Evolutionary conservation across 1,139 yeast genomes (phyloP).

Genomic region (Yamadazyma diddensiae): DNA sequence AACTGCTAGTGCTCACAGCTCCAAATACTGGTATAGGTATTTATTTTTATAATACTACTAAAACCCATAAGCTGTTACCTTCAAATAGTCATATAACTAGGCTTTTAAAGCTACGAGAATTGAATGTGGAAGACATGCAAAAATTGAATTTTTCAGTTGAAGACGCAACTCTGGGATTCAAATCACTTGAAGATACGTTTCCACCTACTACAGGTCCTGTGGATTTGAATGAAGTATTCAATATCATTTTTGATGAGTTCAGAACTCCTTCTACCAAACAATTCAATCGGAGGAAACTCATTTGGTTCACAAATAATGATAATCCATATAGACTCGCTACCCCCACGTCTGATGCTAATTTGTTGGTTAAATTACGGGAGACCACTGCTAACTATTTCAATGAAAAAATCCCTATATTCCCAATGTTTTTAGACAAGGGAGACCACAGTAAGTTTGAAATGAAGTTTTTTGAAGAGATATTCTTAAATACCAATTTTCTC

Average conservation of each 20-base stretch:
- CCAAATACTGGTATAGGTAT: constrained; percentile 69
- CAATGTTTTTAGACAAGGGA: constrained; percentile 54
- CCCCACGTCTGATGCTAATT: neutral
- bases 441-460: constrained; percentile 40
- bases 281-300: constrained; percentile 30
- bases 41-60: constrained; percentile 52
- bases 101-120: constrained; percentile 33
- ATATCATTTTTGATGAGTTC: constrained; percentile 34
- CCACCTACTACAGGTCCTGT: constrained; percentile 29
- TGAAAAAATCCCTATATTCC: constrained; percentile 51
- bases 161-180: constrained; percentile 24
- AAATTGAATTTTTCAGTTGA: constrained; percentile 29
- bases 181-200: constrained; percentile 11
- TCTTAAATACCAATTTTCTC: constrained; percentile 42
- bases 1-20: constrained; percentile 54
- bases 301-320: constrained; percentile 45
- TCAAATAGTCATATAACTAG: constrained; percentile 27
- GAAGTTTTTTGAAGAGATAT: constrained; percentile 53
- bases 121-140: constrained; percentile 42
- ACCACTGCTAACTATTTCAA: constrained; percentile 60
- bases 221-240: constrained; percentile 30
- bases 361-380: constrained; percentile 42
- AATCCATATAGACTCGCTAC: constrained; percentile 25
- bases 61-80: constrained; percentile 25
- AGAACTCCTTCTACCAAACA: constrained; percentile 14